phyloP scores from a whole-genome alignment of 306 rosid genomes.

The Nissolia schottii region DNA sequence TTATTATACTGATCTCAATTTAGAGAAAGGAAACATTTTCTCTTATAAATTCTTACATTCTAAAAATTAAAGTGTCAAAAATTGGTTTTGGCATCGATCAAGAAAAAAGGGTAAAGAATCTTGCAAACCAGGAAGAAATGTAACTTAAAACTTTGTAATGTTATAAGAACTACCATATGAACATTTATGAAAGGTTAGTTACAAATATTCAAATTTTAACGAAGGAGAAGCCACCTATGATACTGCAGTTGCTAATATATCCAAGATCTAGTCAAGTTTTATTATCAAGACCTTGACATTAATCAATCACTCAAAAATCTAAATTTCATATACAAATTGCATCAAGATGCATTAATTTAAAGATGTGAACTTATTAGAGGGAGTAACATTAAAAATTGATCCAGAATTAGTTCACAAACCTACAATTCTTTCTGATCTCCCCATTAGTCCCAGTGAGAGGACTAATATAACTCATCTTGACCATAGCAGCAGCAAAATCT shows the following conservation, averaged over 20 bases:
- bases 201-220: not conserved
- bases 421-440: conserved; percentile 65
- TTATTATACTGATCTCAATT: too few relatives aligned
- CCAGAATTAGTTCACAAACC: conserved; percentile 44
- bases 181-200: too few relatives aligned
- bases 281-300: not conserved
- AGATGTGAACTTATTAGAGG: not conserved
- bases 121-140: too few relatives aligned
- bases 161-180: too few relatives aligned
- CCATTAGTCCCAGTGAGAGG: conserved; percentile 64
- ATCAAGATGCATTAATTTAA: conserved; percentile 11
- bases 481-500: conserved; percentile 74
- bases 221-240: not conserved
- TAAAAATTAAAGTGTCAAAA: too few relatives aligned
- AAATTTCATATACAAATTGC: not conserved
- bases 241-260: not conserved
- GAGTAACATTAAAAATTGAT: too few relatives aligned
- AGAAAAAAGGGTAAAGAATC: too few relatives aligned
- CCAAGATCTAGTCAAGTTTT: conserved; percentile 8
- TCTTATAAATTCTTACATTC: too few relatives aligned
- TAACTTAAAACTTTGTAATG: too few relatives aligned
- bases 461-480: conserved; percentile 52
- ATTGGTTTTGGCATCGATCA: too few relatives aligned
- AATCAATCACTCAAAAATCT: not conserved
- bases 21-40: too few relatives aligned